Evolutionary conservation across 768 basidiomycete genomes (phyloP).

Genomic region (Gymnopilus dilepis): DNA sequence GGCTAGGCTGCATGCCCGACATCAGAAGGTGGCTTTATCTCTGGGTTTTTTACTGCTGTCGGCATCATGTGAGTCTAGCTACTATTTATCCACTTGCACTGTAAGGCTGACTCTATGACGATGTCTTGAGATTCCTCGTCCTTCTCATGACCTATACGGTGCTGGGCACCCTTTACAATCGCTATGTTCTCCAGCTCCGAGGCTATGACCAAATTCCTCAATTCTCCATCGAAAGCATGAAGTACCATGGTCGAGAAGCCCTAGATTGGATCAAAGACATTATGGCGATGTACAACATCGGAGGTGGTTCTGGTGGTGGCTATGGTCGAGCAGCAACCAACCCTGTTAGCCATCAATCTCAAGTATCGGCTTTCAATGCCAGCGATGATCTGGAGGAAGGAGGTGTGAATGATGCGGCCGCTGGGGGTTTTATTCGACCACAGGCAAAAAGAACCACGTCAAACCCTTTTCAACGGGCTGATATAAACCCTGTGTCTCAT

Average conservation of each 20-base stretch:
- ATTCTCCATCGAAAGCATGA: constrained; percentile 57
- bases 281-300: constrained; percentile 30
- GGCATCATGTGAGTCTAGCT: constrained; percentile 58
- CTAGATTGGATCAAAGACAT: constrained; percentile 50
- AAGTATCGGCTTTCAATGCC: constrained; percentile 27
- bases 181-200: constrained; percentile 70
- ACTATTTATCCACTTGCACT: neutral
- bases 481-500: constrained; percentile 50
- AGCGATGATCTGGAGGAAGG: constrained; percentile 26
- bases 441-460: constrained; percentile 25
- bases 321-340: constrained; percentile 34
- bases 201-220: constrained; percentile 79
- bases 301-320: constrained; percentile 17
- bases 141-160: constrained; percentile 69
- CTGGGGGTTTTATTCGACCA: constrained; percentile 36
- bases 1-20: constrained; percentile 75
- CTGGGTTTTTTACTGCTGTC: constrained; percentile 59
- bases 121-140: constrained; percentile 50
- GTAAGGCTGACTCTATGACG: neutral
- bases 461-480: constrained; percentile 26
- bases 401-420: neutral
- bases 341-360: constrained; percentile 47
- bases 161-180: constrained; percentile 77
- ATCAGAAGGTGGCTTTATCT: constrained; percentile 54
- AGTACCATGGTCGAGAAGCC: constrained; percentile 50